phyloP scores from a whole-genome alignment of 345 rosid genomes.

The thale cress (Arabidopsis thaliana) region TAIR10.1 NC_003074.8:9131001-9131500 shows the following conservation, averaged over 20 bases:
- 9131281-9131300: background rate
- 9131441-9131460: too few relatives aligned
- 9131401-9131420: background rate
- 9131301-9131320: conserved; percentile 4
- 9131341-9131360: conserved; percentile 20
- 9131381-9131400: background rate
- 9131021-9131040: background rate
- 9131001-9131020: background rate
- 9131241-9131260: background rate
- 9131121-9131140: background rate
- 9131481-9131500: too few relatives aligned
- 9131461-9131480: too few relatives aligned
- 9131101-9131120: background rate
- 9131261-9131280: conserved; percentile 11
- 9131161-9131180: conserved; percentile 6
- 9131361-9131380: background rate
- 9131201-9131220: background rate
- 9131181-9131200: background rate
- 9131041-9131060: conserved; percentile 13
- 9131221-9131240: background rate
- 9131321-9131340: conserved; percentile 7
- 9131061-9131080: background rate
- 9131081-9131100: background rate
- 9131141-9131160: background rate
- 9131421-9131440: background rate